phyloP scores from a whole-genome alignment of 2,329 filamentous ascomycete genomes.

The Fusarium newnesense region DNA sequence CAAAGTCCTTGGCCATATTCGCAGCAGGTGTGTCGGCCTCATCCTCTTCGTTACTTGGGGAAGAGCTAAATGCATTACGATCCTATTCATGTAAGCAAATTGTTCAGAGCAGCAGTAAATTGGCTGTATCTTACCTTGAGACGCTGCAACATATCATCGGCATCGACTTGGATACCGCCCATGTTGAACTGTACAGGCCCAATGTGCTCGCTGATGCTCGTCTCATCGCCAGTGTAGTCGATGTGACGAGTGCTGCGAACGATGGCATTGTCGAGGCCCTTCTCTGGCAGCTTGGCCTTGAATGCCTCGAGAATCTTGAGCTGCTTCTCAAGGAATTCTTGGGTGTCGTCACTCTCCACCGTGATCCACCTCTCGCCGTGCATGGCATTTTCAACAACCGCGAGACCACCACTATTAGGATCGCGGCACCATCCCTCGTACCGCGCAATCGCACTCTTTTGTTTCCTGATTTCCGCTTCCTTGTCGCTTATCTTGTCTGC shows the following conservation, averaged over 20 bases:
- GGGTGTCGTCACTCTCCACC: conserved; percentile 68
- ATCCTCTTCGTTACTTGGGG: conserved; percentile 56
- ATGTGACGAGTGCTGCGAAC: conserved; percentile 39
- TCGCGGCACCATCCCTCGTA: conserved; percentile 86
- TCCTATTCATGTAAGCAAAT: conserved; percentile 55
- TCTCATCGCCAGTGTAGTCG: conserved; percentile 54
- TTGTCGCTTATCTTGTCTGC: conserved; percentile 38
- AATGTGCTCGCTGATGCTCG: conserved; percentile 79
- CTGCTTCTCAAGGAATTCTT: conserved; percentile 81
- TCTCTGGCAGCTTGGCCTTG: conserved; percentile 65
- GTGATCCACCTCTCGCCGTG: conserved; percentile 48
- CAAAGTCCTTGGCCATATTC: conserved; percentile 56
- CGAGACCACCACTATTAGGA: conserved; percentile 69
- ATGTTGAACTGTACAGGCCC: conserved; percentile 98
- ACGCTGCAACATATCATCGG: conserved; percentile 89
- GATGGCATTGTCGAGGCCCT: conserved; percentile 43
- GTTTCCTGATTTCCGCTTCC: conserved; percentile 31
- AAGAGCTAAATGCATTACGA: conserved; percentile 63
- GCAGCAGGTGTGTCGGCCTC: conserved; percentile 51
- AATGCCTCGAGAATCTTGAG: conserved; percentile 76
- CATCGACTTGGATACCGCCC: conserved; percentile 95
- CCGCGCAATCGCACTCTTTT: conserved; percentile 72
- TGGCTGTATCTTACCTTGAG: conserved; percentile 72
- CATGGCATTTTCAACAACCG: conserved; percentile 54
- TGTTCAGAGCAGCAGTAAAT: background rate